Evolutionary conservation across 2,329 filamentous ascomycete genomes (phyloP), one percentile per base, ranked within the genome.

Genomic region (Rutstroemia sp.): DNA sequence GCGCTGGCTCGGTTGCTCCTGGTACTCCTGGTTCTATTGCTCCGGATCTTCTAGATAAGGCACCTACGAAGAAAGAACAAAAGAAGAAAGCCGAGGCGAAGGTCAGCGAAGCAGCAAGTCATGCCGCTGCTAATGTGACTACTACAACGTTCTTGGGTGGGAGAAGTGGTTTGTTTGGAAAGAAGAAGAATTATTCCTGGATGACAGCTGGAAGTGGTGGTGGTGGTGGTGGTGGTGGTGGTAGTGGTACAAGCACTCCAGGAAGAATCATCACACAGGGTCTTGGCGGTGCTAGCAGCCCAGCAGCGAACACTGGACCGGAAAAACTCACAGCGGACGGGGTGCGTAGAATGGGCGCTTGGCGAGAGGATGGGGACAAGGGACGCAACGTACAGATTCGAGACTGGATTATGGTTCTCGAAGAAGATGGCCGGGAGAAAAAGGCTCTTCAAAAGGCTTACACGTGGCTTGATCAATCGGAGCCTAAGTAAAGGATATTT

Each of bases 51-150:
- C 78, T 82, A 1, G 81, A 84, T 62, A 92, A 91, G 70, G 78
- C 83, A 3, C 78, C 89, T 51, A 88, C 87, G 4, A 96, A 96
- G 77, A 96, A 96, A 73, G 91, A 96, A 70, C 78, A 87, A 68
- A 89, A 86, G 71, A 87, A 85, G 61, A 79, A 87, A 63, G 81
- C 84, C n/a, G 86, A 89, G 58, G 76, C 78, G 3, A 89, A 88
- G 64, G 81, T 86, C 21, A 87, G 84, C 0, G 89, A 95, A 67
- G 87, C 87, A 17, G 86, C 86, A 57, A 88, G 86, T 62, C 90
- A 92, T 62, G 83, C 85, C 21, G 88, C 86, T 60, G 90, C 92
- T 25, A 96, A 96, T 68, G 79, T 84, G 55, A 96, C 92, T 0
- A 89, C 89, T 54, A 84, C 83, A 60, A 81, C 90, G 75, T 89